phyloP scores from a whole-genome alignment of 139 green algal species.

The Diplosphaera chodatii region DNA sequence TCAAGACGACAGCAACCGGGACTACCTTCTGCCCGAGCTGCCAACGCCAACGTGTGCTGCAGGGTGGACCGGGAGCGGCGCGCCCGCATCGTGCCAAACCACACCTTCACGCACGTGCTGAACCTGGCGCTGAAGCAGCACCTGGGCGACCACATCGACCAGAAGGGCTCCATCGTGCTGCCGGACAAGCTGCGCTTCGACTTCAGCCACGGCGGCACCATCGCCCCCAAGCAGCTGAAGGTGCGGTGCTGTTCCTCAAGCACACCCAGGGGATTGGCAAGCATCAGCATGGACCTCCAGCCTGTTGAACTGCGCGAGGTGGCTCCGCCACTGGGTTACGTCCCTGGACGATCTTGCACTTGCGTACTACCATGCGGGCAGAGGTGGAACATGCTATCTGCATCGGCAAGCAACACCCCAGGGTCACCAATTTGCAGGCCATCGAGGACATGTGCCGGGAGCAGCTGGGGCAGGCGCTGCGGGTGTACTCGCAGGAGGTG shows the following conservation, averaged over 20 bases:
- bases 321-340: too few species aligned
- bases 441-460: constrained; percentile 65
- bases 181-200: constrained; percentile 94
- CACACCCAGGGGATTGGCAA: constrained; percentile 9
- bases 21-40: too few species aligned
- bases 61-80: constrained; percentile 79
- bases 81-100: constrained; percentile 84
- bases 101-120: constrained; percentile 98
- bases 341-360: too few species aligned
- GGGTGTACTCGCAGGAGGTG: constrained; percentile 79
- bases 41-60: neutral
- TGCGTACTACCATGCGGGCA: too few species aligned
- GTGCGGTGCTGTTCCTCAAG: too few species aligned
- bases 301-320: too few species aligned
- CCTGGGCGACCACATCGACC: constrained; percentile 88
- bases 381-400: too few species aligned
- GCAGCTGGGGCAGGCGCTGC: constrained; percentile 30
- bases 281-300: too few species aligned
- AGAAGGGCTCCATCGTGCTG: constrained; percentile 95
- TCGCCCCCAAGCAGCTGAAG: constrained; percentile 29
- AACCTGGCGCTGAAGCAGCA: constrained; percentile 83
- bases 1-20: too few species aligned
- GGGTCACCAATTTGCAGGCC: too few species aligned
- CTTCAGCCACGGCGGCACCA: constrained; percentile 85
- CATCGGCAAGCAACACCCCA: too few species aligned